phyloP scores from a whole-genome alignment of 805 yeast genomes.

The Sugiyamaella smithiae region DNA sequence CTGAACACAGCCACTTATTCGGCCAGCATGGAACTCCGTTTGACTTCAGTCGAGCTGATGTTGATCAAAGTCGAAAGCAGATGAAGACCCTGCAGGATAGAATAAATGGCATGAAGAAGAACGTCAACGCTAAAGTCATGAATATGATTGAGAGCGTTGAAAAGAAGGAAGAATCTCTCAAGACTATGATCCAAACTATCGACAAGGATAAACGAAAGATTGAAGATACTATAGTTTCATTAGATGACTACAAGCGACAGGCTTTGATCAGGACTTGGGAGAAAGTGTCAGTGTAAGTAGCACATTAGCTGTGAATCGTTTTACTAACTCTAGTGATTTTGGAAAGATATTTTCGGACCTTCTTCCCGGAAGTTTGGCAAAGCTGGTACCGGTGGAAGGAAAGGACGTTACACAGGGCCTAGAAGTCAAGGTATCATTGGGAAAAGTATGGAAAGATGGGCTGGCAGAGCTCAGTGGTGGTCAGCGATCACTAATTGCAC shows the following conservation, averaged over 20 bases:
- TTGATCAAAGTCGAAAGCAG: conserved; percentile 60
- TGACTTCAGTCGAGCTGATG: conserved; percentile 38
- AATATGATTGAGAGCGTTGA: conserved; percentile 89
- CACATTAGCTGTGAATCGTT: too few species aligned
- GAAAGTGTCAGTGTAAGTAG: conserved; percentile 58
- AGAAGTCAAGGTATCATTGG: conserved; percentile 85
- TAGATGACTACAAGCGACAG: conserved; percentile 80
- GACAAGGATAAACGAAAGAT: conserved; percentile 87
- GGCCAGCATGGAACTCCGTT: conserved; percentile 35
- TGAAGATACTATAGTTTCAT: conserved; percentile 76
- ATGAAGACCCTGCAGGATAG: conserved; percentile 55
- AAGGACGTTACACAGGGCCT: conserved; percentile 85
- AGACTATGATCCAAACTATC: conserved; percentile 78
- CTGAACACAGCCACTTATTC: conserved; percentile 51
- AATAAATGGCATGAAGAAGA: conserved; percentile 68
- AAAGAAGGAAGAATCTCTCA: conserved; percentile 74
- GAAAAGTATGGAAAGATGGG: conserved; percentile 93
- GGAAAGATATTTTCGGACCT: conserved; percentile 87
- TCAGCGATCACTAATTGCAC: conserved; percentile 89
- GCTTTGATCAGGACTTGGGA: conserved; percentile 82
- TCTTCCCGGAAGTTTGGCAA: conserved; percentile 86
- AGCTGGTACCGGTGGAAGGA: conserved; percentile 77
- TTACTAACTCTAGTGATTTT: conserved; percentile 50
- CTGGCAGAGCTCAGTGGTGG: conserved; percentile 96
- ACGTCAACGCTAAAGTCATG: conserved; percentile 83